Evolutionary conservation across 345 rosid genomes (phyloP).

Genomic region (Nasturtium officinale): DNA sequence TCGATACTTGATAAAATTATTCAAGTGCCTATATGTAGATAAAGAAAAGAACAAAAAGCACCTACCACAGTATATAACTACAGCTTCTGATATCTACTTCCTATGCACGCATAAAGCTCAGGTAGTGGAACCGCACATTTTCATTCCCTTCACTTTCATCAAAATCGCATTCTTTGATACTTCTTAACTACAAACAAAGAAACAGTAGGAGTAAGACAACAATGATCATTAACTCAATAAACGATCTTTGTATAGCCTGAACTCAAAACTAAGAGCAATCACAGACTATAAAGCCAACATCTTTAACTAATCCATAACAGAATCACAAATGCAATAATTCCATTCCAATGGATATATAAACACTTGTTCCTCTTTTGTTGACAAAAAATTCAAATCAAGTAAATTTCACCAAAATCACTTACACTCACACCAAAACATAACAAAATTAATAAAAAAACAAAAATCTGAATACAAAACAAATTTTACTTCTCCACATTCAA

Average conservation of each 20-base stretch:
- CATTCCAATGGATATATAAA: slow-evolving; percentile 2
- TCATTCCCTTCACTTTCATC: slow-evolving; percentile 8
- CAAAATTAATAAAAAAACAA: background rate
- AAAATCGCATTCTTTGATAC: background rate
- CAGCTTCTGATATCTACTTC: slow-evolving; percentile 10
- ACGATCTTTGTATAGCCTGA: background rate
- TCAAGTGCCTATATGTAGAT: background rate
- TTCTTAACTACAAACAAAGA: slow-evolving; percentile 7
- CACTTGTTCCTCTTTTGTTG: background rate
- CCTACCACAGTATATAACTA: slow-evolving; percentile 4
- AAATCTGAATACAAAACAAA: background rate
- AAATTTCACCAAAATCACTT: background rate
- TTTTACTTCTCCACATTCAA: background rate
- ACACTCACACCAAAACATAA: background rate
- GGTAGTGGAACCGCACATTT: background rate
- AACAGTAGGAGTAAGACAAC: background rate
- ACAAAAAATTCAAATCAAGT: background rate
- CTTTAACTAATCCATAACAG: background rate
- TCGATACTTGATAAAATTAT: background rate
- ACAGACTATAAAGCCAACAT: background rate
- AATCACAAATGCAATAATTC: background rate
- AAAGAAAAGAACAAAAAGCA: background rate
- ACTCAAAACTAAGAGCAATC: background rate
- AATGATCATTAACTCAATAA: slow-evolving; percentile 4
- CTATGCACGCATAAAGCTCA: background rate